These are phyloP conservation scores for Claviceps sorghi DNA, from an alignment of 2,329 filamentous ascomycete genomes.

Conservation along the genomic window DNA sequence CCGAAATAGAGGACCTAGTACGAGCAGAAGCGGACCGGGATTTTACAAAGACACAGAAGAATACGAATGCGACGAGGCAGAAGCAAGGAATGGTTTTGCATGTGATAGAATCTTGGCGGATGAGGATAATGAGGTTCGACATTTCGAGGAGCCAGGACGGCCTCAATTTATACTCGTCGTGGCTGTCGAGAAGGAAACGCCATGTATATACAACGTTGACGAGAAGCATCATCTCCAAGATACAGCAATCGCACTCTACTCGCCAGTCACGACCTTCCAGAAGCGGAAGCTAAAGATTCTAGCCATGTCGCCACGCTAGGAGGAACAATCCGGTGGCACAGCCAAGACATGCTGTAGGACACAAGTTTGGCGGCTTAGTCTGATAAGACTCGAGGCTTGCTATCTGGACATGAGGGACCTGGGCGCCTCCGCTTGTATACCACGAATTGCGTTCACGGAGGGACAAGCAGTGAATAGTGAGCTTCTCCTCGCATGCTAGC, in stretches of 20 bases:
- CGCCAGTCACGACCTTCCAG: conserved; percentile 6
- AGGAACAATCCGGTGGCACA: background rate
- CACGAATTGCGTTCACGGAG: background rate
- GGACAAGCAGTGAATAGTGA: background rate
- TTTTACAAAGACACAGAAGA: background rate
- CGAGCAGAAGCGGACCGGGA: background rate
- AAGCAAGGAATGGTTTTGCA: background rate
- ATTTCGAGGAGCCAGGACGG: background rate
- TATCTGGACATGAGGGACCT: background rate
- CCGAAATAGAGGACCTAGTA: background rate
- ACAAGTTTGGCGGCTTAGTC: background rate
- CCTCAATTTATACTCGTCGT: conserved; percentile 6
- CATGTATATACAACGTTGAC: background rate
- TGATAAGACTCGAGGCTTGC: background rate
- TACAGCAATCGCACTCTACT: background rate
- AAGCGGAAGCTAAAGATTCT: conserved; percentile 7
- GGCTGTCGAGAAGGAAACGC: background rate
- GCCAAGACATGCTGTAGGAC: background rate
- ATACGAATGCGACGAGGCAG: background rate
- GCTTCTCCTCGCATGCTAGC: background rate
- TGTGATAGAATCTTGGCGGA: background rate
- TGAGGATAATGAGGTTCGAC: background rate
- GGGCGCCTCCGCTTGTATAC: background rate
- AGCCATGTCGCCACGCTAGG: background rate
- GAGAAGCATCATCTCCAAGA: background rate